These are phyloP conservation scores for Danielia oregonensis DNA, from an alignment of 805 yeast species.

Conservation along the genomic window DNA sequence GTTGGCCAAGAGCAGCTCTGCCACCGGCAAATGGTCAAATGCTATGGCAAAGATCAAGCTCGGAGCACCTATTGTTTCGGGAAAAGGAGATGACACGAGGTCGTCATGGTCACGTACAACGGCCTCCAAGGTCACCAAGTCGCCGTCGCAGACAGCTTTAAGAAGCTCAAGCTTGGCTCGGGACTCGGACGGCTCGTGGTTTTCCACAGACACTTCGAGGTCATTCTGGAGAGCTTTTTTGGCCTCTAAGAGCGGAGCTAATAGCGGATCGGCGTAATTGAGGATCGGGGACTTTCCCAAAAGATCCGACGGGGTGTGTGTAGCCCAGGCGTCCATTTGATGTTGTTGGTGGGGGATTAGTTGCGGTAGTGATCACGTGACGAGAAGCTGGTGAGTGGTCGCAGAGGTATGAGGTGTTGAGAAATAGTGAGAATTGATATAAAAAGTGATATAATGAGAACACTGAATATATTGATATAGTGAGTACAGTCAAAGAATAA, in stretches of 20 bases:
- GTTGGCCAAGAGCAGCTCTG: conserved; percentile 42
- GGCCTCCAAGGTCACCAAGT: conserved; percentile 31
- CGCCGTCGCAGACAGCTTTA: conserved; percentile 36
- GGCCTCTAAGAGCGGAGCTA: conserved; percentile 1
- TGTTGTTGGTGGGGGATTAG: background rate
- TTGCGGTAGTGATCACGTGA: too few relatives aligned
- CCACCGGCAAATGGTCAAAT: conserved; percentile 45
- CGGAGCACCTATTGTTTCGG: conserved; percentile 27
- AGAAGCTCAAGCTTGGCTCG: conserved; percentile 22
- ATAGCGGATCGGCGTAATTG: conserved; percentile 1
- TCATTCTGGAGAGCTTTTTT: conserved; percentile 1
- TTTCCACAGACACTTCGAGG: background rate
- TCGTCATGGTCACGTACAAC: conserved; percentile 20
- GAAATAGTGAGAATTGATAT: too few relatives aligned
- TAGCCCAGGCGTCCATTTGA: conserved; percentile 5
- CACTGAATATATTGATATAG: too few relatives aligned
- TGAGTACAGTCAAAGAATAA: too few relatives aligned
- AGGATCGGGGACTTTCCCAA: background rate
- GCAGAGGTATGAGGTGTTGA: too few relatives aligned
- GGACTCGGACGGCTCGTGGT: conserved; percentile 1
- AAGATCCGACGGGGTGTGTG: background rate
- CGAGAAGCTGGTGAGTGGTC: too few relatives aligned
- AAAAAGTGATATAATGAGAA: too few relatives aligned
- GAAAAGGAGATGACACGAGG: conserved; percentile 18
- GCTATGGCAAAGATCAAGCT: conserved; percentile 50